These are phyloP conservation scores for Fusarium falciforme DNA, from an alignment of 2,329 filamentous ascomycete species.

Conservation along the genomic window DNA sequence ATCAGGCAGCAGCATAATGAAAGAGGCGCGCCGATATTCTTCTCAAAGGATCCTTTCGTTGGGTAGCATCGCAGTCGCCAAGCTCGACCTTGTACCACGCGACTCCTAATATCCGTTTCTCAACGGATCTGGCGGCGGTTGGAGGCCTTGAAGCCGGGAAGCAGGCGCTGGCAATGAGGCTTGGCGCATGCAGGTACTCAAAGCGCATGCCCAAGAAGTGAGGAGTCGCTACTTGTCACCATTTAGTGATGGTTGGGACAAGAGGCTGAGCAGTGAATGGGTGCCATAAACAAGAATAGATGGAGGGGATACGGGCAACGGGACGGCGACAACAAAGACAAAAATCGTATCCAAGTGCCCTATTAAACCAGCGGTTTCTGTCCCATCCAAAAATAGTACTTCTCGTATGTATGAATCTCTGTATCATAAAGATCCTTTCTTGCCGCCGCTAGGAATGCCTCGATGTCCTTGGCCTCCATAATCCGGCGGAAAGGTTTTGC, in stretches of 20 bases:
- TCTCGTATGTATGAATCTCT: slow-evolving; percentile 34
- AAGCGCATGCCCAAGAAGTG: background rate
- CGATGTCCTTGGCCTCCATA: slow-evolving; percentile 30
- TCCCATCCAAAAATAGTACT: slow-evolving; percentile 43
- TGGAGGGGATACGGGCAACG: background rate
- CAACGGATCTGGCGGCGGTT: background rate
- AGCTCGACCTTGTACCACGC: background rate
- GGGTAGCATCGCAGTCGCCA: background rate
- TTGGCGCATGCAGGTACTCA: background rate
- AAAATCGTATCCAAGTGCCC: background rate
- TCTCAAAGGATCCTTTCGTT: background rate
- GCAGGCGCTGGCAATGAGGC: background rate
- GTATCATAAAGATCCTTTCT: slow-evolving; percentile 28
- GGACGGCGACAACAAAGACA: background rate
- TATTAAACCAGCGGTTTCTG: slow-evolving; percentile 18
- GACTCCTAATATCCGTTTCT: background rate
- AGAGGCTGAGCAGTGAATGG: background rate
- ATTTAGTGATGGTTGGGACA: background rate
- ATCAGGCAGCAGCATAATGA: background rate
- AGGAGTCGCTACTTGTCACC: background rate
- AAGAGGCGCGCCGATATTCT: background rate
- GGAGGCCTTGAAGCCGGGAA: background rate
- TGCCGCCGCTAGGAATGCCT: slow-evolving; percentile 27
- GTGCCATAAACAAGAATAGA: background rate
- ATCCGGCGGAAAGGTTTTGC: slow-evolving; percentile 35